Base-by-base conservation (phyloP, 192 early-diverging fungal genomes). In the Geosiphon pyriformis region DNA sequence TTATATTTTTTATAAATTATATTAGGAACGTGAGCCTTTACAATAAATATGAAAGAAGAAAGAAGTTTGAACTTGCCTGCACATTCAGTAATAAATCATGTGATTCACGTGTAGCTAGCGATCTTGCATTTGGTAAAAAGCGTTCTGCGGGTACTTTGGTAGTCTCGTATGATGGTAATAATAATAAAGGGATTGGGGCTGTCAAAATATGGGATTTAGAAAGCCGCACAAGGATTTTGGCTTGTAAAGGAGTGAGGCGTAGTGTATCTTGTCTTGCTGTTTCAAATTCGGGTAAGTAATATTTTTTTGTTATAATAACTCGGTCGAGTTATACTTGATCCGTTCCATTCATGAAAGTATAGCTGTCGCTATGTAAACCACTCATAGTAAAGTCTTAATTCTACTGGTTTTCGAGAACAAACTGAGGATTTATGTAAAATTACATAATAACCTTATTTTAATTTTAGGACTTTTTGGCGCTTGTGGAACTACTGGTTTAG, bases 261-360 rank as follows among this genome's bases (percentile, higher is more conserved):
- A 55, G 53, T 55, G 53, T 55, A 12, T 55, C 53, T 1, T 55
- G 53, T 55, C 11, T 55, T 55, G 53, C 53, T 12, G 23, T 55
- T 12, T 20, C 53, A 26, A 20, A 29, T 55, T 55, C 18, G 11
- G 53, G 53, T 11, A 26, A 20, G 25, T n/a, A n/a, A n/a, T n/a
- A n/a, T n/a, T n/a, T n/a, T n/a, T n/a, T n/a, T n/a, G n/a, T n/a
- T n/a, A n/a, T n/a, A n/a, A n/a, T n/a, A n/a, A n/a, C n/a, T n/a
- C n/a, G n/a, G n/a, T n/a, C n/a, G n/a, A n/a, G n/a, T n/a, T n/a
- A n/a, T n/a, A n/a, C n/a, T n/a, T n/a, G n/a, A n/a, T n/a, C n/a
- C n/a, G n/a, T n/a, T n/a, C n/a, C n/a, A n/a, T n/a, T n/a, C n/a
- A n/a, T n/a, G n/a, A n/a, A n/a, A n/a, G n/a, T n/a, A n/a, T n/a